Evolutionary conservation across 345 rosid genomes (phyloP).

Genomic region (Citrus inodora): DNA sequence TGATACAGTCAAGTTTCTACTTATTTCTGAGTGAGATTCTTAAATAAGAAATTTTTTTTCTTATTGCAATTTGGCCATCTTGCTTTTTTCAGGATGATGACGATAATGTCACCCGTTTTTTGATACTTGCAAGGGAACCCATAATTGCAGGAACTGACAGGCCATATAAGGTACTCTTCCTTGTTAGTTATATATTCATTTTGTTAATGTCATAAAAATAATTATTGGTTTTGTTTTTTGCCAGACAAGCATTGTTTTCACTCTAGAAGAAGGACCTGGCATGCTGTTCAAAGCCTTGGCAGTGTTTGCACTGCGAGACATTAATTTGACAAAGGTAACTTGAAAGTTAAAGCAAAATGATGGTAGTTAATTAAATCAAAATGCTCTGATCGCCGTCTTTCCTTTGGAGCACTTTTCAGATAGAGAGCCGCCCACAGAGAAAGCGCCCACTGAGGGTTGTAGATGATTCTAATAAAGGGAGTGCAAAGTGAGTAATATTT

Average conservation of each 20-base stretch:
- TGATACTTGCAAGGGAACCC: slow-evolving; percentile 92
- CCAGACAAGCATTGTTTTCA: slow-evolving; percentile 94
- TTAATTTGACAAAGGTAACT: slow-evolving; percentile 74
- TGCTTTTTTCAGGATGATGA: slow-evolving; percentile 57
- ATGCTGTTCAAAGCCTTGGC: slow-evolving; percentile 85
- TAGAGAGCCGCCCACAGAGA: slow-evolving; percentile 88
- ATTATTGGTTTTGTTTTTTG: background rate
- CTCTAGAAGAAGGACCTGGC: slow-evolving; percentile 96
- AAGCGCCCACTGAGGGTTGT: slow-evolving; percentile 70
- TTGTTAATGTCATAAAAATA: background rate
- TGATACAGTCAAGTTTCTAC: background rate
- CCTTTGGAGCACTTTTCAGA: slow-evolving; percentile 41
- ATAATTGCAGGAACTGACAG: slow-evolving; percentile 66
- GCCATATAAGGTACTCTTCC: slow-evolving; percentile 58
- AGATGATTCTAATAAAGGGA: slow-evolving; percentile 78
- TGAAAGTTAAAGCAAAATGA: background rate
- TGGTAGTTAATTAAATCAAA: background rate
- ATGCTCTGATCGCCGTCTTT: background rate
- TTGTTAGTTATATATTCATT: background rate
- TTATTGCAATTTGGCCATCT: background rate
- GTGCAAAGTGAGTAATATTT: slow-evolving; percentile 54
- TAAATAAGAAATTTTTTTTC: background rate
- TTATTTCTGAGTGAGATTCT: background rate
- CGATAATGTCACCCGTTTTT: slow-evolving; percentile 77
- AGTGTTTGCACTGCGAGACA: slow-evolving; percentile 81